Evolutionary conservation across 495 filamentous ascomycete genomes (phyloP).

Genomic region (Hypoxylon rickii): DNA sequence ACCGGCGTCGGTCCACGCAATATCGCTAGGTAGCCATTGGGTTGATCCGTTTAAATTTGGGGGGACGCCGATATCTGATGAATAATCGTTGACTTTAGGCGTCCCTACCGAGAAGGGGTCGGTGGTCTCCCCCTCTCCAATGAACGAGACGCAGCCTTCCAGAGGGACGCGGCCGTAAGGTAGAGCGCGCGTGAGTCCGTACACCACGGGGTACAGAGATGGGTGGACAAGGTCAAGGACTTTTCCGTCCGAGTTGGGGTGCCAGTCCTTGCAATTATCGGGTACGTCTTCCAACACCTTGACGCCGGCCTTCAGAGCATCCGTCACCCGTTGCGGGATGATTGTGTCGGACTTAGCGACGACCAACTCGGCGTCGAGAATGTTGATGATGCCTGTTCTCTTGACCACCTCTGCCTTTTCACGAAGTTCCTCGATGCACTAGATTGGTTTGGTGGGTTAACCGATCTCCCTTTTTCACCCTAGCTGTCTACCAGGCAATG

Average conservation of each 20-base stretch:
- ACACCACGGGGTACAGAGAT: conserved; percentile 63
- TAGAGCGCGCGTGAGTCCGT: conserved; percentile 56
- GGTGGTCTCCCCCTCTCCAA: conserved; percentile 47
- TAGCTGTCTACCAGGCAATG: not conserved
- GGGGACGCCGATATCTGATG: no score
- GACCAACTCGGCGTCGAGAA: conserved; percentile 34
- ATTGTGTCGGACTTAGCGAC: conserved; percentile 40
- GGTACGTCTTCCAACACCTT: conserved; percentile 50
- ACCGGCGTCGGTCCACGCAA: conserved; percentile 52
- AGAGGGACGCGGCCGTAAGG: conserved; percentile 43
- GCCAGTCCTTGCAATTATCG: conserved; percentile 59
- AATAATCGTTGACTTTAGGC: no score
- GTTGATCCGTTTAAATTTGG: no score
- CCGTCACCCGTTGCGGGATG: conserved; percentile 19
- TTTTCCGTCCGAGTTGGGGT: conserved; percentile 56
- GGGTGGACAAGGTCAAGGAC: conserved; percentile 67
- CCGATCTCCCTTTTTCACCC: not conserved
- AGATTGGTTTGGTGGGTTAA: not conserved
- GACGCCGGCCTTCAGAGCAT: conserved; percentile 23
- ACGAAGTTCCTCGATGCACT: conserved; percentile 56
- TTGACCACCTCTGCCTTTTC: conserved; percentile 46
- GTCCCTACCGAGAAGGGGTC: not conserved
- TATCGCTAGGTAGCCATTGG: conserved; percentile 65
- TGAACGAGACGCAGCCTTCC: conserved; percentile 44
- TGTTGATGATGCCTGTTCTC: conserved; percentile 38